phyloP scores from a whole-genome alignment of 2,329 filamentous ascomycete genomes.

The Sarocladiaceae sp. region DNA sequence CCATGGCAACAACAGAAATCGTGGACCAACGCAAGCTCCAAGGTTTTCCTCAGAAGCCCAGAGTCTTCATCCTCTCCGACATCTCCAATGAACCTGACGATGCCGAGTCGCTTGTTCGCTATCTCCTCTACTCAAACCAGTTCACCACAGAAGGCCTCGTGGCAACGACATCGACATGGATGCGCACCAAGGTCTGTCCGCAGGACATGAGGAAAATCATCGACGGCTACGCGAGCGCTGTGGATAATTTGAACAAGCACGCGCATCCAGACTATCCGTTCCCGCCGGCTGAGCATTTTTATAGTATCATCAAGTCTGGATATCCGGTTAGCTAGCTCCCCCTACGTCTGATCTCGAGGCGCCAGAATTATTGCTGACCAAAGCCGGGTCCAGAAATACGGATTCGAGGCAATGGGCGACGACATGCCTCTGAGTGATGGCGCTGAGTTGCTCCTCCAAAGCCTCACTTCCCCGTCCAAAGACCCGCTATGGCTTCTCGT shows the following conservation, averaged over 20 bases:
- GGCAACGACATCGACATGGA: conserved; percentile 36
- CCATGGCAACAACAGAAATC: neutral
- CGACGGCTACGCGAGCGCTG: conserved; percentile 35
- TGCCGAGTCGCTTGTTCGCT: conserved; percentile 32
- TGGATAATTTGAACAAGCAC: conserved; percentile 42
- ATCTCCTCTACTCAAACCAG: conserved; percentile 35
- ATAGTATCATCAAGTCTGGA: conserved; percentile 30
- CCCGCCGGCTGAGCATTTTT: conserved; percentile 29
- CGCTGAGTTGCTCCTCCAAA: conserved; percentile 32
- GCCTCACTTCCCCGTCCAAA: conserved; percentile 14
- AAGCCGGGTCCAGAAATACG: conserved; percentile 20
- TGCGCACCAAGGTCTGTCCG: conserved; percentile 24
- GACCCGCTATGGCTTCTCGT: conserved; percentile 44
- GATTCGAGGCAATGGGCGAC: conserved; percentile 24
- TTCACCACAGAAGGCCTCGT: conserved; percentile 34
- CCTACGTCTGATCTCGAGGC: conserved; percentile 8
- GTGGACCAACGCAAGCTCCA: neutral
- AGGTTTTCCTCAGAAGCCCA: conserved; percentile 16
- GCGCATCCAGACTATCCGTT: conserved; percentile 36
- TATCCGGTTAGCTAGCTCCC: conserved; percentile 18
- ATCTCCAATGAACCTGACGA: conserved; percentile 39
- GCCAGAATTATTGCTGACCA: neutral
- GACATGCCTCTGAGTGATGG: conserved; percentile 29
- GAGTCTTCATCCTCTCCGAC: conserved; percentile 32
- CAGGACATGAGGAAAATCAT: conserved; percentile 37